Percentiles rank a stretch among this genome's conserved stretches.
phyloP scores from a whole-genome alignment of 176 grass and related monocot species.

The Poa annua region DNA sequence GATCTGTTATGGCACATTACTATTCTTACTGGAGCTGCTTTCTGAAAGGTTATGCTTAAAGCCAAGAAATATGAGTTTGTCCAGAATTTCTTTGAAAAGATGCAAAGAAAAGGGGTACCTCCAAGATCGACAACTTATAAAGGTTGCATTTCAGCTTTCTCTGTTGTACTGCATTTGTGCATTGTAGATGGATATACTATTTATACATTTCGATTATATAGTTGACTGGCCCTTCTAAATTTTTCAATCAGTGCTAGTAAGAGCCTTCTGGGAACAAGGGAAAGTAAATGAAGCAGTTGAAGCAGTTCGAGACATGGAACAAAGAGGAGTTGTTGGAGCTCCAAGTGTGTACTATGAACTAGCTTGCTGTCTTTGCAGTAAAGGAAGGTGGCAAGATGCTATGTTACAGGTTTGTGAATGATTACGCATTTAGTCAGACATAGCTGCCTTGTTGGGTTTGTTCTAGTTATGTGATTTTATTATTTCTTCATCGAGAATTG shows the following conservation, averaged over 20 bases:
- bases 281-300: constrained; percentile 81
- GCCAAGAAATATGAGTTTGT: constrained; percentile 84
- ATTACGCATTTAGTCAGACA: background rate
- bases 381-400: constrained; percentile 93
- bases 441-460: background rate
- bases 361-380: constrained; percentile 84
- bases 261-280: constrained; percentile 81
- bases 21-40: constrained; percentile 50
- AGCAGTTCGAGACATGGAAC: constrained; percentile 85
- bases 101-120: constrained; percentile 80
- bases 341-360: constrained; percentile 92
- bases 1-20: constrained; percentile 35
- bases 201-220: constrained; percentile 13
- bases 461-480: constrained; percentile 28
- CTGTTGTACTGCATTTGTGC: background rate
- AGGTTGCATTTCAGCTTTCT: constrained; percentile 46
- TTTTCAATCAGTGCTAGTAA: constrained; percentile 74
- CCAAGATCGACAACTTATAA: constrained; percentile 85
- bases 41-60: constrained; percentile 93
- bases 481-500: constrained; percentile 3
- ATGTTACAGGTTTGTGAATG: constrained; percentile 67
- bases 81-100: constrained; percentile 86
- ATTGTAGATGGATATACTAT: background rate
- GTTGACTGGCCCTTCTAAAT: constrained; percentile 12
- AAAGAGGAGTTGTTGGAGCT: constrained; percentile 81